Evolutionary conservation across 1,284 basidiomycete genomes (phyloP), one percentile per base, ranked within the genome.

Genomic region (Microbotryomycetes sp.): DNA sequence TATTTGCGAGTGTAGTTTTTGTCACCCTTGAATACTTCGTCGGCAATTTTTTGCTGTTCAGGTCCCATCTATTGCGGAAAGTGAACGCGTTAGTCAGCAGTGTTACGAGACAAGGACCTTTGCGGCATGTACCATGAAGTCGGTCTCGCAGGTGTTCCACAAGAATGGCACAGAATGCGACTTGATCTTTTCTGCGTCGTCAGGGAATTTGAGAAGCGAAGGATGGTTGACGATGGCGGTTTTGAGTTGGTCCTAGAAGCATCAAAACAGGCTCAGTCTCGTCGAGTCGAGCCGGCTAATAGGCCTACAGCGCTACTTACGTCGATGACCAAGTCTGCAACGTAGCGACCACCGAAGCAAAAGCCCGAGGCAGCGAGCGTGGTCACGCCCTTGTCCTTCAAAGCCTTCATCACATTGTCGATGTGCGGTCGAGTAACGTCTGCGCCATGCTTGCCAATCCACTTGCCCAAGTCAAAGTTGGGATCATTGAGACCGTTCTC

Each of bases 301-400:
- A 41, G 35, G 35, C 35, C 35, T 11, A 41, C 9, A 41, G 35
- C 18, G 35, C 35, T 41, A 50, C 60, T 50, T n/a, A 63, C 57
- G 41, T 54, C 83, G 64, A 86, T 82, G 0, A 84, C 83, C 52
- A 87, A 79, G 65, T 88, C 81, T 71, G 87, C 86, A 35, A 79
- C 77, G 60, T 83, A 83, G 54, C 84, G 81, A 21, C 46, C 45
- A 48, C 87, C 86, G 61, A 82, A 85, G 77, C 87, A 88, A 75
- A 83, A 88, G 0, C 85, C 85, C 1, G 80, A 82, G 0, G 82
- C 84, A 15, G 78, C 84, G 61, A 86, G 80, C 23, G 73, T 70
- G 4, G 78, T 82, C 30, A 87, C 77, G 1, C 86, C 86, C 57
- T 80, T 72, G 16, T 74, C 79, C 69, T 82, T 83, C 53, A 88